phyloP scores from a whole-genome alignment of 768 basidiomycete species.

The Rhodosporidiobolus odoratus region DNA sequence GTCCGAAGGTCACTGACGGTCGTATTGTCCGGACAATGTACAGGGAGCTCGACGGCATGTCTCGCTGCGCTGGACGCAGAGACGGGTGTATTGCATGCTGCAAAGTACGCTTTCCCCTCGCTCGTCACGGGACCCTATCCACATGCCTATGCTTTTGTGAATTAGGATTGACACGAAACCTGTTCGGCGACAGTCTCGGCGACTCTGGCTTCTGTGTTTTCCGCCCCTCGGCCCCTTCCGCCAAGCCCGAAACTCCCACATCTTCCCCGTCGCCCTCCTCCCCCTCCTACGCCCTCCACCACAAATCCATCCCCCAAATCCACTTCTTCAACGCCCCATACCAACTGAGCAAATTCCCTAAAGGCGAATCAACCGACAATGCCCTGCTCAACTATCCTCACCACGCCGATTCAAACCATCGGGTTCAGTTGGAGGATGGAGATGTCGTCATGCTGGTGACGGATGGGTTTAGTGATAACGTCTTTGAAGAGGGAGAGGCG shows the following conservation, averaged over 20 bases:
- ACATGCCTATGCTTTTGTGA: background rate
- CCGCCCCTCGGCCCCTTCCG: background rate
- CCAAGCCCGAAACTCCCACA: slow-evolving; percentile 2
- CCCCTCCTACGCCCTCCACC: background rate
- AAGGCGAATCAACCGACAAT: background rate
- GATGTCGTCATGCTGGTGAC: slow-evolving; percentile 37
- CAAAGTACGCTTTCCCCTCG: slow-evolving; percentile 20
- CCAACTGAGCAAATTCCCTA: slow-evolving; percentile 41
- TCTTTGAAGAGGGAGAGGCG: slow-evolving; percentile 28
- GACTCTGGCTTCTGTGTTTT: slow-evolving; percentile 30
- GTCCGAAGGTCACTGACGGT: background rate
- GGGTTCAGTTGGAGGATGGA: slow-evolving; percentile 28
- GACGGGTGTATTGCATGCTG: slow-evolving; percentile 25
- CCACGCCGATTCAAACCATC: slow-evolving; percentile 25
- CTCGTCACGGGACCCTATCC: too few relatives aligned
- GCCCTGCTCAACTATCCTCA: slow-evolving; percentile 32
- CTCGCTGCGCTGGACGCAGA: slow-evolving; percentile 18
- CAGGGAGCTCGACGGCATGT: slow-evolving; percentile 34
- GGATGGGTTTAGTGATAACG: slow-evolving; percentile 42
- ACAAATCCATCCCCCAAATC: slow-evolving; percentile 19
- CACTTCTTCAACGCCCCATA: slow-evolving; percentile 39
- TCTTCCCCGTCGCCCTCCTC: background rate
- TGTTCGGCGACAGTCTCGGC: slow-evolving; percentile 21
- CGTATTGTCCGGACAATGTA: fast-evolving
- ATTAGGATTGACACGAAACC: background rate